Percentiles rank a stretch among this genome's conserved stretches.
Conservation (phyloP, 768 basidiomycete species). For the Amylocystis lapponica region DNA sequence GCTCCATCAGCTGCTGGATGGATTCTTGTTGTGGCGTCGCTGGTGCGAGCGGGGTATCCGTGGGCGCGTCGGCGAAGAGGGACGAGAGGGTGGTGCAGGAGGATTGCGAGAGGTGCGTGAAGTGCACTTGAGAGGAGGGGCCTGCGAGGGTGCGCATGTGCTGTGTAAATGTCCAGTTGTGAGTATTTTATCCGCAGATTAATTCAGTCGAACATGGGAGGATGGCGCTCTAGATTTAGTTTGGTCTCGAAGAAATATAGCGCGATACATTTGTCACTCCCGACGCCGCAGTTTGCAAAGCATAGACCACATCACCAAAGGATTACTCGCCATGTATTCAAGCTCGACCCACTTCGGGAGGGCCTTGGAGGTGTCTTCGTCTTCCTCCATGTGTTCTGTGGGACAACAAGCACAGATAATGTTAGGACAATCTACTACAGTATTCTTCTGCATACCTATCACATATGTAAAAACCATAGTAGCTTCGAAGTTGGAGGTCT, state of each 20-base stretch:
- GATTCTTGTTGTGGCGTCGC: conserved; percentile 45
- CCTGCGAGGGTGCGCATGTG: conserved; percentile 85
- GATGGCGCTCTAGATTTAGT: too few species aligned
- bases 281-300: too few species aligned
- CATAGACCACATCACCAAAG: too few species aligned
- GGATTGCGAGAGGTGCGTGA: conserved; percentile 79
- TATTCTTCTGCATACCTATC: conserved; percentile 12
- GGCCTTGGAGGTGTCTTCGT: conserved; percentile 65
- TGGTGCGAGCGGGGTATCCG: conserved; percentile 19
- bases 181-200: neutral
- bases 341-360: conserved; percentile 89
- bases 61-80: conserved; percentile 21
- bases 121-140: conserved; percentile 56
- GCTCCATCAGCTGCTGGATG: conserved; percentile 55
- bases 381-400: conserved; percentile 93
- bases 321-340: conserved; percentile 81
- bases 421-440: neutral
- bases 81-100: conserved; percentile 51
- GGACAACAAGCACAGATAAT: neutral
- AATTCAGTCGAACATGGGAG: too few species aligned
- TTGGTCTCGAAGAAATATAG: too few species aligned
- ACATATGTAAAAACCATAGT: conserved; percentile 26
- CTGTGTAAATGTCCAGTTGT: conserved; percentile 26
- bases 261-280: too few species aligned
- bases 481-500: too few species aligned